Evolutionary conservation across 78 protist species (phyloP), one percentile per base, ranked within the genome.

Genomic region (Pigoraptor vietnamica): DNA sequence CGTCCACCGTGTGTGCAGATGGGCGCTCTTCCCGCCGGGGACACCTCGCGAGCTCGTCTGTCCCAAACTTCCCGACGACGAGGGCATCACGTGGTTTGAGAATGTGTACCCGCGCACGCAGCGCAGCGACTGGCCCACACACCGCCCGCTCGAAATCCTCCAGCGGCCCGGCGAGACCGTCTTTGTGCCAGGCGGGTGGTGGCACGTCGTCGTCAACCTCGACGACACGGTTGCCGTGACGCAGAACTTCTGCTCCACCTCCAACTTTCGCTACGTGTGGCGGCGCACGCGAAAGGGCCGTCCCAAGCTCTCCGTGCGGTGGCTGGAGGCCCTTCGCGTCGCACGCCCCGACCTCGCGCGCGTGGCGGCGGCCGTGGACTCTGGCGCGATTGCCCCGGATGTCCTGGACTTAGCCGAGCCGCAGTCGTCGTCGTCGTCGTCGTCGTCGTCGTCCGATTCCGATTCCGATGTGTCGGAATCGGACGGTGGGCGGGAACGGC

Each of bases 131-230:
- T 86, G 88, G 88, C 39, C 55, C 33, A 10, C 79, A 0, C n/a
- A 39, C 40, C 89, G 40, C 39, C 40, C 88, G 24, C 0, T n/a
- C n/a, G 95, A 94, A 37, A 1, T 86, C 24, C 40, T 86, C 14
- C 89, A 86, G 23, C 67, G 89, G 34, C 89, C 89, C 21, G 92
- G 90, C 38, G 96, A 95, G 90, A 37, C 86, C 9, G 82, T 95
- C 81, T 95, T 92, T 92, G 96, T 95, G 36, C 96, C 96, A 24
- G 90, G 94, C 19, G 94, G 93, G 25, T 95, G 95, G 95, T 93
- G 95, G 95, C 96, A 95, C 56, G n/a, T 55, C 39, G 95, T 88
- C 23, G 6, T 95, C 86, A 95, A 95, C 87, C n/a, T 87, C 40
- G 90, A 48, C 67, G 55, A 83, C 32, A 56, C 95, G 0, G 83